Evolutionary conservation across 2,329 filamentous ascomycete genomes (phyloP).

Genomic region (Penicillium expansum): DNA sequence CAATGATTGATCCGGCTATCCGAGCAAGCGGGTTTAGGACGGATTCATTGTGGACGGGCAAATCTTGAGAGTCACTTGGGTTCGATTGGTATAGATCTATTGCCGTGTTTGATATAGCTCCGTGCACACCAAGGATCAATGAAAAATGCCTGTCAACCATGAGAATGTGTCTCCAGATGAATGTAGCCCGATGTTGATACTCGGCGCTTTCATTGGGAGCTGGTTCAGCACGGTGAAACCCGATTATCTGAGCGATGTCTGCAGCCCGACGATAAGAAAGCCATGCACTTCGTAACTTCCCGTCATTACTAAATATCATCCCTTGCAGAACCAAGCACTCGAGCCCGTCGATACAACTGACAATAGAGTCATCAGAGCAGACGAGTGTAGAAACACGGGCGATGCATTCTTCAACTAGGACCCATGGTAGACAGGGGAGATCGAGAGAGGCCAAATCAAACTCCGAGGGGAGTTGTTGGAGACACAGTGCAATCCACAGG

Average conservation of each 20-base stretch:
- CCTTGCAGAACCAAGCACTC: constrained; percentile 12
- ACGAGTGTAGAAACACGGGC: neutral
- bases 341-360: constrained; percentile 10
- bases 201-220: neutral
- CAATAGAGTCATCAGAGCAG: constrained; percentile 7
- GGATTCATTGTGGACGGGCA: neutral
- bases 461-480: constrained; percentile 11
- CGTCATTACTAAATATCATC: constrained; percentile 9
- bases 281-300: constrained; percentile 14
- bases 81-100: constrained; percentile 3
- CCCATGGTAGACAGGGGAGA: constrained; percentile 1
- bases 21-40: constrained; percentile 5
- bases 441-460: neutral
- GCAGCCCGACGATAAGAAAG: constrained; percentile 10
- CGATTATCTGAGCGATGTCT: constrained; percentile 9
- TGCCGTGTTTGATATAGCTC: constrained; percentile 8
- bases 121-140: constrained; percentile 11
- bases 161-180: constrained; percentile 9
- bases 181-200: neutral
- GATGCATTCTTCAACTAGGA: constrained; percentile 5
- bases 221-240: constrained; percentile 5
- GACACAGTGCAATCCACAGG: constrained; percentile 8
- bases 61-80: neutral
- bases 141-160: constrained; percentile 8
- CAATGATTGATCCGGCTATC: constrained; percentile 14